Evolutionary conservation across 441 rosid genomes (phyloP).

Genomic region (Isatis lusitanica): DNA sequence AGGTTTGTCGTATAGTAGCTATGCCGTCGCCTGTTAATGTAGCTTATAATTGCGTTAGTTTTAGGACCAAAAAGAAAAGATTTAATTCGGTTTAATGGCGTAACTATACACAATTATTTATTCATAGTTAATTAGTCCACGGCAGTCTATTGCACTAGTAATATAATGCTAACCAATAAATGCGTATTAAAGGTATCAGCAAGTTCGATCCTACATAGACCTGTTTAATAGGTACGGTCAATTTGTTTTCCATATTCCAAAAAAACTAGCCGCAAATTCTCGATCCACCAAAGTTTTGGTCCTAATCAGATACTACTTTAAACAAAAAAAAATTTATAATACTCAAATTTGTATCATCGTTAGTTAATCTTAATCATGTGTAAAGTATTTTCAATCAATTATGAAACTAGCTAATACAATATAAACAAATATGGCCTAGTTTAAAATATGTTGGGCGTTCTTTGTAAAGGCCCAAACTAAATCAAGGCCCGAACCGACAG

Average conservation of each 20-base stretch:
- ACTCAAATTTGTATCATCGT: too few species aligned
- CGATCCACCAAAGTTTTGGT: neutral
- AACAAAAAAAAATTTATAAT: too few species aligned
- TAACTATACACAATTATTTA: neutral
- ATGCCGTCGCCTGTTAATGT: neutral
- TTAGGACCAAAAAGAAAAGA: neutral
- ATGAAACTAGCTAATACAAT: too few species aligned
- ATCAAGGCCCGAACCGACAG: neutral
- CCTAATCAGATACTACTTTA: neutral
- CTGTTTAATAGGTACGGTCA: neutral
- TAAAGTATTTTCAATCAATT: too few species aligned
- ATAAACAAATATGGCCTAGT: neutral
- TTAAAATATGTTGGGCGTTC: neutral
- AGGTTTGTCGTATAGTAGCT: neutral
- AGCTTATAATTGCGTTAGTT: neutral
- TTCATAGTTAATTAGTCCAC: neutral
- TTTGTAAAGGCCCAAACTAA: neutral
- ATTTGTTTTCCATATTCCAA: neutral
- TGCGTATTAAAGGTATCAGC: neutral
- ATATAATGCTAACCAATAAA: neutral
- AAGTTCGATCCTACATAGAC: neutral
- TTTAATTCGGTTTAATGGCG: neutral
- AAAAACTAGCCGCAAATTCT: neutral
- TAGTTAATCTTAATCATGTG: too few species aligned
- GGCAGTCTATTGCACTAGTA: neutral